A percentile compares a stretch with the other conserved stretches of the same genome.
Conservation (phyloP, 2,329 filamentous ascomycete species). For the Fusarium floridanum region DNA sequence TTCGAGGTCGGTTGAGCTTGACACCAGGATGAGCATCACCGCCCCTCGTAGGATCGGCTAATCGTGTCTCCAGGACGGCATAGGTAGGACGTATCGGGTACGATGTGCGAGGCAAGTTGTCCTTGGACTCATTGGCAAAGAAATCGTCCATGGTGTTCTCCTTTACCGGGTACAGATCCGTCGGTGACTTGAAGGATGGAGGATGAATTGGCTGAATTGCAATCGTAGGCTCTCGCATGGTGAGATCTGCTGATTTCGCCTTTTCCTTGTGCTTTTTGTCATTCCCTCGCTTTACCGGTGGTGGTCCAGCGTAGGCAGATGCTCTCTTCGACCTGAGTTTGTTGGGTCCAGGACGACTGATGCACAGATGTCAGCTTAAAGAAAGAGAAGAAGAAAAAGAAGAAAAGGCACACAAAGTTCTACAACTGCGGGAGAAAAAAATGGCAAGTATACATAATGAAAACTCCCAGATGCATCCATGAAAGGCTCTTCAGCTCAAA, state of each 20-base stretch:
- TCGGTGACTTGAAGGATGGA: constrained; percentile 31
- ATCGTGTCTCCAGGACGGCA: constrained; percentile 49
- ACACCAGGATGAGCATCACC: constrained; percentile 36
- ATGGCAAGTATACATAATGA: constrained; percentile 22
- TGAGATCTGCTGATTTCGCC: constrained; percentile 17
- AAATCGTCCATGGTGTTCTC: constrained; percentile 36
- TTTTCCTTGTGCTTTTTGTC: constrained; percentile 26
- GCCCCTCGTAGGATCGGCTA: constrained; percentile 35
- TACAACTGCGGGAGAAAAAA: constrained; percentile 4
- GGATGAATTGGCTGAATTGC: constrained; percentile 39
- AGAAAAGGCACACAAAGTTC: constrained; percentile 3
- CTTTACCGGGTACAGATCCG: constrained; percentile 37
- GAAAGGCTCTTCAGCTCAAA: constrained; percentile 4
- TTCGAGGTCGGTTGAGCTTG: constrained; percentile 53
- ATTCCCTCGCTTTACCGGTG: constrained; percentile 25
- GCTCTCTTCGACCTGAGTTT: constrained; percentile 45
- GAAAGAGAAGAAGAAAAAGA: constrained; percentile 1
- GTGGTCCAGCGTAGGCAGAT: constrained; percentile 35
- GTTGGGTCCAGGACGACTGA: constrained; percentile 43
- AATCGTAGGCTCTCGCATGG: constrained; percentile 43
- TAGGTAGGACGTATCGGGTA: constrained; percentile 49
- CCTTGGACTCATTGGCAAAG: constrained; percentile 27
- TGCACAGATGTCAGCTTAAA: constrained; percentile 24
- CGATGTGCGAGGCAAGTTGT: constrained; percentile 27
- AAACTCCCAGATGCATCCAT: constrained; percentile 11